Evolutionary conservation across 208 protist species (phyloP).

Genomic region (Acanthamoeba culbertsoni): DNA sequence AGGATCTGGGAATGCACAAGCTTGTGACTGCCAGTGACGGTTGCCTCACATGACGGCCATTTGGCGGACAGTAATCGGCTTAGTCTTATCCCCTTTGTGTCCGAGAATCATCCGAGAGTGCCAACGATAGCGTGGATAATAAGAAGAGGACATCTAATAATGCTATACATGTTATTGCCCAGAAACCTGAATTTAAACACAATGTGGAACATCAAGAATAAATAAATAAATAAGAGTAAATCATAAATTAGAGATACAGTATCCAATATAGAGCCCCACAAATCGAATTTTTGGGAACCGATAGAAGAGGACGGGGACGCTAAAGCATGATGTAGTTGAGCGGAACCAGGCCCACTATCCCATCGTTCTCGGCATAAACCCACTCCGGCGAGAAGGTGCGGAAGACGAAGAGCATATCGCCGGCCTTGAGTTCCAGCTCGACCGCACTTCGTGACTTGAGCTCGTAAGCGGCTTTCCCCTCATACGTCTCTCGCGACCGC

Average conservation of each 20-base stretch:
- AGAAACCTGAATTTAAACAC: too few relatives aligned
- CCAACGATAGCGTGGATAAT: background rate
- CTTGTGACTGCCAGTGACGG: background rate
- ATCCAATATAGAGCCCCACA: too few relatives aligned
- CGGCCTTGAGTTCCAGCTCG: background rate
- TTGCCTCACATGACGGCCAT: background rate
- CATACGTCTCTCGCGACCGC: background rate
- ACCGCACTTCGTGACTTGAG: background rate
- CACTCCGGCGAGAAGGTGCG: conserved; percentile 18
- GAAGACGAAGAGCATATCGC: conserved; percentile 28
- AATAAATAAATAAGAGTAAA: too few relatives aligned
- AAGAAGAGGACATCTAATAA: too few relatives aligned
- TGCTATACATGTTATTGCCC: too few relatives aligned
- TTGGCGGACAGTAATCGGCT: background rate
- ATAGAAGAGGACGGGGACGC: too few relatives aligned
- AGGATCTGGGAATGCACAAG: background rate
- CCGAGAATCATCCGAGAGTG: background rate
- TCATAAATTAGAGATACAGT: too few relatives aligned
- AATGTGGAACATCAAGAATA: too few relatives aligned
- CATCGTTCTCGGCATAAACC: conserved; percentile 40
- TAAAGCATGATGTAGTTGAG: conserved; percentile 31
- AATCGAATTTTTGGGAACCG: background rate
- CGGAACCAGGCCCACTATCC: conserved; percentile 23
- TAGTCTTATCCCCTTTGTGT: too few relatives aligned
- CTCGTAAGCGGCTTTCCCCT: background rate